These are phyloP conservation scores for Aspergillus tamarii DNA, from an alignment of 2,329 filamentous ascomycete species.

Conservation along the genomic window DNA sequence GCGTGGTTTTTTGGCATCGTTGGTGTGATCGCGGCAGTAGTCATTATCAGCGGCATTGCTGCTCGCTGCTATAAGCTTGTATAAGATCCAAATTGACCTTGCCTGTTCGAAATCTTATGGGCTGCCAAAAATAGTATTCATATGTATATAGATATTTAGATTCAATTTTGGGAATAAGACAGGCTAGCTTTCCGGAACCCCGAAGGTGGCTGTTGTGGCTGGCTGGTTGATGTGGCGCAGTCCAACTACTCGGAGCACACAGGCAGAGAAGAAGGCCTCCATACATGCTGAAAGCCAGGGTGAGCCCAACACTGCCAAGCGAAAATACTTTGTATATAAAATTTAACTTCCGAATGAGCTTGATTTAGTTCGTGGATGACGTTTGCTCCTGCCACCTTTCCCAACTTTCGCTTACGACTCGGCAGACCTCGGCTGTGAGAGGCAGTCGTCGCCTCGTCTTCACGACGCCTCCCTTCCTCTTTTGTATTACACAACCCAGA, in stretches of 20 bases:
- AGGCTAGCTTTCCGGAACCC: no score
- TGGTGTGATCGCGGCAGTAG: constrained; percentile 48
- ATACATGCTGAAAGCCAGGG: neutral
- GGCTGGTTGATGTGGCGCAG: neutral
- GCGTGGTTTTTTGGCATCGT: constrained; percentile 56
- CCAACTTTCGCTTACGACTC: constrained; percentile 13
- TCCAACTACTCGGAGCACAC: neutral
- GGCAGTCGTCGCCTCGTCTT: constrained; percentile 2
- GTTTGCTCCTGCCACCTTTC: neutral
- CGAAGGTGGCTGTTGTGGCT: neutral
- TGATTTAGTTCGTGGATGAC: neutral
- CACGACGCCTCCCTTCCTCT: no score
- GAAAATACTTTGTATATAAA: neutral
- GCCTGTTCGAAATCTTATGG: neutral
- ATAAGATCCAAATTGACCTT: constrained; percentile 22
- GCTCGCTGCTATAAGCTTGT: constrained; percentile 48
- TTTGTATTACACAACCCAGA: neutral
- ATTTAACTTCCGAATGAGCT: neutral
- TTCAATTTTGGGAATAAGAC: neutral
- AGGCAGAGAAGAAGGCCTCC: neutral
- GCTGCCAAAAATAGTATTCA: neutral
- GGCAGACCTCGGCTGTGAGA: constrained; percentile 18
- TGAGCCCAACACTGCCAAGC: neutral
- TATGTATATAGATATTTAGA: neutral
- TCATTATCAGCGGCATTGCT: constrained; percentile 41